Evolutionary conservation across 345 rosid species (phyloP).

Genomic region (Mercurialis annua): DNA sequence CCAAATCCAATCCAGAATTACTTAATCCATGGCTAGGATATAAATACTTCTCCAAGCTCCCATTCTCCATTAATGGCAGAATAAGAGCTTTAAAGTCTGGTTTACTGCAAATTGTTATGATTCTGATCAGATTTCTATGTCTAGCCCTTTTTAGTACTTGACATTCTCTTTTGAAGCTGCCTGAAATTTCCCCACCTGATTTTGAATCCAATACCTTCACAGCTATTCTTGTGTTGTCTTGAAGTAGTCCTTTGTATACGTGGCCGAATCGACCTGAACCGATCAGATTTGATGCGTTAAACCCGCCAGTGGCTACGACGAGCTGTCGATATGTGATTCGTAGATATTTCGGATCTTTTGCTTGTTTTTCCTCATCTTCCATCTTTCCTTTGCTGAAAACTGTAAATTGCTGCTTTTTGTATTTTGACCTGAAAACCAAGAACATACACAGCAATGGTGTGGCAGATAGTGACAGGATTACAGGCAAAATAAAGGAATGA

Average conservation of each 20-base stretch:
- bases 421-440: conserved; percentile 41
- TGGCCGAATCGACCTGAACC: conserved; percentile 86
- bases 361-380: conserved; percentile 53
- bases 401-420: conserved; percentile 31
- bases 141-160: conserved; percentile 65
- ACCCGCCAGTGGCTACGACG: conserved; percentile 74
- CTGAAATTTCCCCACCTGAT: conserved; percentile 43
- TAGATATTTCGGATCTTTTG: conserved; percentile 48
- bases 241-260: conserved; percentile 79
- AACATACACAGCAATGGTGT: conserved; percentile 46
- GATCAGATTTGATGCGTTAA: conserved; percentile 57
- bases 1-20: conserved; percentile 44
- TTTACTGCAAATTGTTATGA: conserved; percentile 77
- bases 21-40: conserved; percentile 45
- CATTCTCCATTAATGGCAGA: conserved; percentile 81
- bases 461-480: conserved; percentile 50
- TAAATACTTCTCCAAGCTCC: conserved; percentile 76
- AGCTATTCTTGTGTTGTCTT: conserved; percentile 67
- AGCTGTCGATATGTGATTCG: conserved; percentile 69
- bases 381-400: conserved; percentile 31
- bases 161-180: conserved; percentile 82
- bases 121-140: conserved; percentile 82
- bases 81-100: conserved; percentile 89
- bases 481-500: conserved; percentile 44
- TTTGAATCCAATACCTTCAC: conserved; percentile 70